Conservation (phyloP, 108 stramenopile genomes). For the Chaetoceros tenuissimus region DNA sequence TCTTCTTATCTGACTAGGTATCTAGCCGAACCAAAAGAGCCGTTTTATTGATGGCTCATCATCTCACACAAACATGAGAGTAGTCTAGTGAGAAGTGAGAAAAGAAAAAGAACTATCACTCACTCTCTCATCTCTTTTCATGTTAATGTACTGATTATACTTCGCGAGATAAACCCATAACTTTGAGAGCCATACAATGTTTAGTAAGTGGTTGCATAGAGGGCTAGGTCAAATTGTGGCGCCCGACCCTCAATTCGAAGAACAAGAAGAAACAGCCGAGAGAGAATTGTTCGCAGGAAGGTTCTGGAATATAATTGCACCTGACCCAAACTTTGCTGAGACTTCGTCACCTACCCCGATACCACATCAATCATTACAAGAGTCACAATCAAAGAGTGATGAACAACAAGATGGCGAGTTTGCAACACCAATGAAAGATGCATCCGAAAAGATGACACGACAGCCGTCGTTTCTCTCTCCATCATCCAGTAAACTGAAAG, state of each 20-base stretch:
- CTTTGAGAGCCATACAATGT: slow-evolving; percentile 6
- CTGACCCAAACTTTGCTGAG: slow-evolving; percentile 29
- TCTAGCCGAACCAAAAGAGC: no score
- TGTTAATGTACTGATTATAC: no score
- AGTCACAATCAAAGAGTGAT: no score
- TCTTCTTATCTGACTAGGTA: no score
- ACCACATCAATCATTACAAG: no score
- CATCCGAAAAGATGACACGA: background rate
- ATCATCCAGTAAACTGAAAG: background rate
- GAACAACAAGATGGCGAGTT: background rate
- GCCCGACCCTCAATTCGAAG: slow-evolving; percentile 19
- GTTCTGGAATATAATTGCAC: slow-evolving; percentile 37
- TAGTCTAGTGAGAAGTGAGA: no score
- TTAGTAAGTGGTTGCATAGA: slow-evolving; percentile 26
- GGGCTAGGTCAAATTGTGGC: slow-evolving; percentile 40
- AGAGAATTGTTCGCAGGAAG: slow-evolving; percentile 2
- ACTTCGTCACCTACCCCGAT: background rate
- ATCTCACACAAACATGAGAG: no score
- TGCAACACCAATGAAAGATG: background rate
- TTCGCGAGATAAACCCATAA: no score
- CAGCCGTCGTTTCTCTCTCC: background rate
- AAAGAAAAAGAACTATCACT: no score
- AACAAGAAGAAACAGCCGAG: slow-evolving; percentile 6
- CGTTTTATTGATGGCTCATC: no score
- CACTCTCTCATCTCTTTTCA: no score